Evolutionary conservation across 495 filamentous ascomycete genomes (phyloP).

Genomic region (Neurospora sp.): DNA sequence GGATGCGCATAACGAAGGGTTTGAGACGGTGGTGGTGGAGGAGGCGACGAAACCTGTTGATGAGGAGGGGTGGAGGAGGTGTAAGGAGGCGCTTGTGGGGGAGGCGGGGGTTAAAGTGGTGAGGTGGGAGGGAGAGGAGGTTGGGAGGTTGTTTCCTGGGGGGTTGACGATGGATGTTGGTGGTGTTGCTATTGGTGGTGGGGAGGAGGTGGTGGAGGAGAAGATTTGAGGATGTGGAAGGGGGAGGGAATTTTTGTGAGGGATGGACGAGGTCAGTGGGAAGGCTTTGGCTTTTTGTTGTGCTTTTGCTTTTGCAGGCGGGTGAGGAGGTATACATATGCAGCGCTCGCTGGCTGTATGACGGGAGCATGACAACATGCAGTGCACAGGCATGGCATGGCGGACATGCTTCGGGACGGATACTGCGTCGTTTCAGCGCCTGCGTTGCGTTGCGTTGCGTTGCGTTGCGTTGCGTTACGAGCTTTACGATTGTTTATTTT

Average conservation of each 20-base stretch:
- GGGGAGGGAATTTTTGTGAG: not conserved
- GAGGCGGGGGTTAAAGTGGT: conserved; percentile 33
- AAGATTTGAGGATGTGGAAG: conserved; percentile 7
- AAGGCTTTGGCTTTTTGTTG: not conserved
- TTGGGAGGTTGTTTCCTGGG: conserved; percentile 16
- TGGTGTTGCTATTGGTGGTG: conserved; percentile 34
- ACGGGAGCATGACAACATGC: not conserved
- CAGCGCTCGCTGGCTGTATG: not conserved
- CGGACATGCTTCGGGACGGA: not conserved
- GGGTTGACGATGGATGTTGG: conserved; percentile 25
- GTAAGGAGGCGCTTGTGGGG: conserved; percentile 44
- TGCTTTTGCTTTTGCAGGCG: not conserved
- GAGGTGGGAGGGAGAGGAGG: conserved; percentile 30
- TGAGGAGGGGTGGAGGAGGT: conserved; percentile 43
- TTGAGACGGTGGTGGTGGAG: conserved; percentile 62
- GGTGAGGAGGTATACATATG: not conserved
- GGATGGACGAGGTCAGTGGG: not conserved
- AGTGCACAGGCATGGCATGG: not conserved
- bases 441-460: not conserved
- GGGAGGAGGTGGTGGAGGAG: conserved; percentile 28
- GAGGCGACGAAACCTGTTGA: conserved; percentile 70
- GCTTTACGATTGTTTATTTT: not conserved
- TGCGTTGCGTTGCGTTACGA: not conserved
- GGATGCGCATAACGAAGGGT: conserved; percentile 69
- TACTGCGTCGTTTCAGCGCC: not conserved